A percentile compares a stretch with the other conserved stretches of the same genome.
Conservation (phyloP, 1,284 basidiomycete genomes). For the Moesziomyces globuligerus region DNA sequence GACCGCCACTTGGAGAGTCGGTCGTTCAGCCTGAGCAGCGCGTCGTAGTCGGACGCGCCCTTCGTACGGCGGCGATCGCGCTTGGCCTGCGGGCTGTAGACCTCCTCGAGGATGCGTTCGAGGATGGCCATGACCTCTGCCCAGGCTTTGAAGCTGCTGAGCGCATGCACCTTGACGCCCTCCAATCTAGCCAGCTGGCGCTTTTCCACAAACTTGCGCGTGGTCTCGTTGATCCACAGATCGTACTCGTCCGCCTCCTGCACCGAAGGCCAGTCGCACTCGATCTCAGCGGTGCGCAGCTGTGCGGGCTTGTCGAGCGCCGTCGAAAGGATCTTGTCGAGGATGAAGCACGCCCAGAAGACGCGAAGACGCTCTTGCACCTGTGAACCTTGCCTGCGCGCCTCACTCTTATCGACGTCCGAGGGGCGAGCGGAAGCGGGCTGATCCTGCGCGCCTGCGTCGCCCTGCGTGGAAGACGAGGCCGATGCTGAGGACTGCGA, state of each 20-base stretch:
- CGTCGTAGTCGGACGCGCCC: slow-evolving; percentile 33
- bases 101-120: slow-evolving; percentile 45
- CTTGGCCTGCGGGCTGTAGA: slow-evolving; percentile 48
- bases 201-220: slow-evolving; percentile 37
- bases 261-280: slow-evolving; percentile 33
- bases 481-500: slow-evolving; percentile 1
- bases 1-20: slow-evolving; percentile 28
- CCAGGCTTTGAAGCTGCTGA: slow-evolving; percentile 49
- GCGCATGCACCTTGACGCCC: slow-evolving; percentile 46
- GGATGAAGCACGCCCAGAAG: slow-evolving; percentile 51
- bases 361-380: slow-evolving; percentile 37
- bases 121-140: slow-evolving; percentile 51
- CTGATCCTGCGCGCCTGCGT: background rate
- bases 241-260: slow-evolving; percentile 52
- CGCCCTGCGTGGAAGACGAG: background rate
- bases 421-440: too few relatives aligned
- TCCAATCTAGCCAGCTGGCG: slow-evolving; percentile 21
- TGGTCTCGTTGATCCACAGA: slow-evolving; percentile 45
- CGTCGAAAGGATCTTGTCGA: slow-evolving; percentile 54
- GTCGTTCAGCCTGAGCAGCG: slow-evolving; percentile 26
- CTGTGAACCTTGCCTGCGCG: slow-evolving; percentile 7
- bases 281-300: slow-evolving; percentile 44
- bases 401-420: background rate
- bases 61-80: slow-evolving; percentile 32
- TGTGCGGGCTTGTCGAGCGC: slow-evolving; percentile 49